Conservation (phyloP, 176 grass and related monocot species). For the Guadua angustifolia region DNA sequence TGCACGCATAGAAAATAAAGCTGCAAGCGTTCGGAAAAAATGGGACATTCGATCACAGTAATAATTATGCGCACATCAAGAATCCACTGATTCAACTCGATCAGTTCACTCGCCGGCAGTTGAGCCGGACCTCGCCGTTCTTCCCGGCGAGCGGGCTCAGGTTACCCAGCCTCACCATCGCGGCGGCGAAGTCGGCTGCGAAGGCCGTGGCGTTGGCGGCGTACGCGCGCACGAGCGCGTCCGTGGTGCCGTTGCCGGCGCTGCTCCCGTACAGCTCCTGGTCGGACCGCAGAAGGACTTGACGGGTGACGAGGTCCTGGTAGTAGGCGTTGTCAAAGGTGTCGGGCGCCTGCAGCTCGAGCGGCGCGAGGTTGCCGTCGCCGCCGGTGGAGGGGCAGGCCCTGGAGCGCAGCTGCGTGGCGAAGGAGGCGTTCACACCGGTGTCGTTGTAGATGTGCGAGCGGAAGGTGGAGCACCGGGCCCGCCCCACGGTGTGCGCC, state of each 20-base stretch:
- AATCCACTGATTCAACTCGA: neutral
- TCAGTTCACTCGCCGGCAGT: constrained; percentile 70
- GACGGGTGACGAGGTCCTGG: constrained; percentile 50
- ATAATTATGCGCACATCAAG: neutral
- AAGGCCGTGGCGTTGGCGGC: constrained; percentile 50
- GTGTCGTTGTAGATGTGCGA: constrained; percentile 69
- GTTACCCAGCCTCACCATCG: constrained; percentile 65
- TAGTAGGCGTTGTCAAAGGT: constrained; percentile 79
- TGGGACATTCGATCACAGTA: no score
- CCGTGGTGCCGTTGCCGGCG: constrained; percentile 48
- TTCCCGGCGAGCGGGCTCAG: constrained; percentile 43
- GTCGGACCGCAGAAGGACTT: constrained; percentile 77
- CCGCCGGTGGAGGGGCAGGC: constrained; percentile 57
- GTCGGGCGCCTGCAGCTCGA: constrained; percentile 48
- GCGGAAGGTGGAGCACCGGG: constrained; percentile 68
- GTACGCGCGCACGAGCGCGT: constrained; percentile 61
- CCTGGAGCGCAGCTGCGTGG: constrained; percentile 22
- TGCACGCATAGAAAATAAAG: no score
- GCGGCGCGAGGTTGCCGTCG: constrained; percentile 62
- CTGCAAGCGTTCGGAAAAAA: no score
- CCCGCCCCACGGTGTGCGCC: constrained; percentile 75
- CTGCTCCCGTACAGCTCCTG: constrained; percentile 67
- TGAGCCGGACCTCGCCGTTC: constrained; percentile 63
- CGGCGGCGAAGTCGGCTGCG: constrained; percentile 55
- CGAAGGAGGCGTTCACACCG: constrained; percentile 57